Conservation (phyloP, 352 stramenopile species). For the Phytophthora ramorum region DNA sequence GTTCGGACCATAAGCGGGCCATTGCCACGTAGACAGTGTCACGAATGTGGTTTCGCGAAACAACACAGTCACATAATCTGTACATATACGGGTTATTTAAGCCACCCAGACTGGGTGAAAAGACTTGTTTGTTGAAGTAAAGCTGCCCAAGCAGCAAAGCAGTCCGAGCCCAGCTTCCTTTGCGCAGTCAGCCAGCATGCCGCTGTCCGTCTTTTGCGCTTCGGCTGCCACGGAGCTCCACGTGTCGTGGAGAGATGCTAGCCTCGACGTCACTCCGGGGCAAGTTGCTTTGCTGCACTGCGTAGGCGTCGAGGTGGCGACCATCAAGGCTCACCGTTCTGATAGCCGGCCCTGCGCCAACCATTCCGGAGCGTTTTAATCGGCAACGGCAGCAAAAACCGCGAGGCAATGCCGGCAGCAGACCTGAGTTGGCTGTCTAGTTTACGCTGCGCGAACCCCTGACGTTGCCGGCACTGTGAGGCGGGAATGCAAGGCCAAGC, state of each 20-base stretch:
- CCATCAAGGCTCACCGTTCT: neutral
- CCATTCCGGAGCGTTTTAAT: conserved; percentile 16
- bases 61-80: too few relatives aligned
- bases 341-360: neutral
- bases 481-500: neutral
- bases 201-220: conserved; percentile 12
- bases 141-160: conserved; percentile 23
- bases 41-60: neutral
- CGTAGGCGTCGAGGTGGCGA: conserved; percentile 4
- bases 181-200: too few relatives aligned
- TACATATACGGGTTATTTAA: conserved; percentile 6
- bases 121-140: too few relatives aligned
- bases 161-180: neutral
- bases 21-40: neutral
- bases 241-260: conserved; percentile 21
- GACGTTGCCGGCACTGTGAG: neutral
- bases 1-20: too few relatives aligned
- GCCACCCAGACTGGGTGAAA: neutral
- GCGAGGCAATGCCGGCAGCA: neutral
- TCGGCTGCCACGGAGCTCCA: conserved; percentile 5
- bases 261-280: conserved; percentile 28
- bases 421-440: conserved; percentile 1
- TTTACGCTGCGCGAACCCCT: conserved; percentile 1
- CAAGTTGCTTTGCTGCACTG: conserved; percentile 12
- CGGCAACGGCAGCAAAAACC: conserved; percentile 5